Conservation (phyloP, 108 stramenopile genomes). For the Cyclotella sp. region DNA sequence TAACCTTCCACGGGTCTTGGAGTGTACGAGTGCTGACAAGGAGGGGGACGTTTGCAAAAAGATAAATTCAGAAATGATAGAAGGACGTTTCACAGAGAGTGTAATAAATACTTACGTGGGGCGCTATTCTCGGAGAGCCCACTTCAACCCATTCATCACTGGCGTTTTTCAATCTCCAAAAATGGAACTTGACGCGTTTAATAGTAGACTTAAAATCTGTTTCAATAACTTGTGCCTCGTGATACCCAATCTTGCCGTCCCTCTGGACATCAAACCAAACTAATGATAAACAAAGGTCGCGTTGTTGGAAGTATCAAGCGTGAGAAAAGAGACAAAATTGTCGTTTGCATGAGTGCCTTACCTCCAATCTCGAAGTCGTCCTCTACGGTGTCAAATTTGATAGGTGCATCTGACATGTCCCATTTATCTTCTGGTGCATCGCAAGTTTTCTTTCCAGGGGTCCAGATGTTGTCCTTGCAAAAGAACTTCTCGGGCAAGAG, state of each 20-base stretch:
- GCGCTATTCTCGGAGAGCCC: constrained; percentile 70
- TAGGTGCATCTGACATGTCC: constrained; percentile 67
- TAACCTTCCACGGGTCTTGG: constrained; percentile 41
- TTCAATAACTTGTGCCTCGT: constrained; percentile 69
- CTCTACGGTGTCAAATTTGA: constrained; percentile 46
- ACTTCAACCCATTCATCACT: constrained; percentile 80
- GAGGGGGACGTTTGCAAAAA: neutral
- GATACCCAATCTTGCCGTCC: constrained; percentile 60
- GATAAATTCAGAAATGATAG: neutral
- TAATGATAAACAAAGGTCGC: constrained; percentile 17
- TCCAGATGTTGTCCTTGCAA: constrained; percentile 90
- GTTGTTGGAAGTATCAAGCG: neutral
- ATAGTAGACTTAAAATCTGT: constrained; percentile 57
- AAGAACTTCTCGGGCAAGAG: constrained; percentile 84
- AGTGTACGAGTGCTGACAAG: constrained; percentile 43
- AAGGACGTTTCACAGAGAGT: too few relatives aligned
- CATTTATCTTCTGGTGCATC: constrained; percentile 85
- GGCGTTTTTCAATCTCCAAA: constrained; percentile 52
- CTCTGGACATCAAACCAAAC: constrained; percentile 85
- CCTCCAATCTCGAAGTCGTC: constrained; percentile 52
- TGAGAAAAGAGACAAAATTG: constrained; percentile 8
- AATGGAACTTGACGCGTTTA: constrained; percentile 78
- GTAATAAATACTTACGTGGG: constrained; percentile 46
- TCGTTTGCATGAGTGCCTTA: neutral
- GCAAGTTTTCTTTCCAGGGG: constrained; percentile 64